A percentile compares a stretch with the other conserved stretches of the same genome.
These are phyloP conservation scores for Arachnomyces sp. DNA, from an alignment of 2,329 filamentous ascomycete species.

Conservation along the genomic window DNA sequence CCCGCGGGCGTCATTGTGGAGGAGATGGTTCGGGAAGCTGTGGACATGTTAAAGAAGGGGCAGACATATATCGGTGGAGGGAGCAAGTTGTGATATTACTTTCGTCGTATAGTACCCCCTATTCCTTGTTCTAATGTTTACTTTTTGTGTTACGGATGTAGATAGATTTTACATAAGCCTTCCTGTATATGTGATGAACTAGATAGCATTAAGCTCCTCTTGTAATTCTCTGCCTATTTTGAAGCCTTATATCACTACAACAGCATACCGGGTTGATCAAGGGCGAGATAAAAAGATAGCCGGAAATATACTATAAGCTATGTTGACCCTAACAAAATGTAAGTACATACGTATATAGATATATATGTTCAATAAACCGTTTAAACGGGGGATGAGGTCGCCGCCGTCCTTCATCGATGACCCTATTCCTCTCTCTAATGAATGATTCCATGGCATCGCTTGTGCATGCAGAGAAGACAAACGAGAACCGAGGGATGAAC, in stretches of 20 bases:
- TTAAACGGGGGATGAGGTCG: too few relatives aligned
- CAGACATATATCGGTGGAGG: conserved; percentile 48
- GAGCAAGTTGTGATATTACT: conserved; percentile 37
- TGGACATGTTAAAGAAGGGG: conserved; percentile 57
- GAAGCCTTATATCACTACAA: too few relatives aligned
- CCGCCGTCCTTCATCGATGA: too few relatives aligned
- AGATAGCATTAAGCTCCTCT: too few relatives aligned
- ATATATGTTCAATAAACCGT: too few relatives aligned
- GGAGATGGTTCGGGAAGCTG: conserved; percentile 78
- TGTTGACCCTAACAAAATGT: too few relatives aligned
- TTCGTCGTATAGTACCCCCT: neutral
- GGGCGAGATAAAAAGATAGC: neutral
- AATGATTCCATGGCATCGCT: too few relatives aligned
- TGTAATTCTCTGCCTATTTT: too few relatives aligned
- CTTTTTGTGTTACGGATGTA: neutral
- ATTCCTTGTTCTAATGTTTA: neutral
- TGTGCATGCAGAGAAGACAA: too few relatives aligned
- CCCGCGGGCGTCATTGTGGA: conserved; percentile 78
- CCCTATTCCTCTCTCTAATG: too few relatives aligned
- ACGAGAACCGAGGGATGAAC: too few relatives aligned
- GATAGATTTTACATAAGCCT: neutral
- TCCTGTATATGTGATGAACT: neutral
- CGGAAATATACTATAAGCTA: neutral
- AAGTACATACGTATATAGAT: too few relatives aligned
- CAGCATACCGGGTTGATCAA: neutral